Conservation (phyloP, 352 stramenopile genomes). For the Aphanomyces astaci region DNA sequence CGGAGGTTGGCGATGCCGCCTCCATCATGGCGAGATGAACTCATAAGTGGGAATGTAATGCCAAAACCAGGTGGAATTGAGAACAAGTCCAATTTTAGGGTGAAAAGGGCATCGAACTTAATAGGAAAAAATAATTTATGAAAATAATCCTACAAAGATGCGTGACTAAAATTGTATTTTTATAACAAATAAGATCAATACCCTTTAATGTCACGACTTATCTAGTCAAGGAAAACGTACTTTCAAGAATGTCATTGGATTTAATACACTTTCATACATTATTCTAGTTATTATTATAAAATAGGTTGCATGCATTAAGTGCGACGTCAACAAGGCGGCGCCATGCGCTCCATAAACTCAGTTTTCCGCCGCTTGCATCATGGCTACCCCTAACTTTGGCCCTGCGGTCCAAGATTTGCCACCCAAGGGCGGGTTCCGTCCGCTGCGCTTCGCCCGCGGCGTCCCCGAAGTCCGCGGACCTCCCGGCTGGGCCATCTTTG, state of each 20-base stretch:
- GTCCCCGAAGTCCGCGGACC: slow-evolving; percentile 56
- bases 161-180: too few species aligned
- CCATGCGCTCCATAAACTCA: neutral
- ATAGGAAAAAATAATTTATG: too few species aligned
- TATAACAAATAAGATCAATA: too few species aligned
- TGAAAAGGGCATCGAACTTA: too few species aligned
- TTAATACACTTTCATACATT: neutral
- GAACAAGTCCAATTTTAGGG: neutral
- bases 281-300: neutral
- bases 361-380: slow-evolving; percentile 25
- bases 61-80: neutral
- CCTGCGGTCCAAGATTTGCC: slow-evolving; percentile 77
- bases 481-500: slow-evolving; percentile 71
- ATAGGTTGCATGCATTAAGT: neutral
- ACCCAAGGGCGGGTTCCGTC: slow-evolving; percentile 63
- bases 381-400: slow-evolving; percentile 78
- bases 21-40: neutral
- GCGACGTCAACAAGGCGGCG: neutral
- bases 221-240: neutral
- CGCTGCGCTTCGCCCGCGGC: slow-evolving; percentile 55
- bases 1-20: neutral
- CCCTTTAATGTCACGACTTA: neutral
- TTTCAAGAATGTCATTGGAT: neutral
- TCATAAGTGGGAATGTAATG: neutral
- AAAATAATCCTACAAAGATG: too few species aligned